Evolutionary conservation across 257 asterid genomes (phyloP), one percentile per base, ranked within the genome.

Genomic region (Gardenia jasminoides): DNA sequence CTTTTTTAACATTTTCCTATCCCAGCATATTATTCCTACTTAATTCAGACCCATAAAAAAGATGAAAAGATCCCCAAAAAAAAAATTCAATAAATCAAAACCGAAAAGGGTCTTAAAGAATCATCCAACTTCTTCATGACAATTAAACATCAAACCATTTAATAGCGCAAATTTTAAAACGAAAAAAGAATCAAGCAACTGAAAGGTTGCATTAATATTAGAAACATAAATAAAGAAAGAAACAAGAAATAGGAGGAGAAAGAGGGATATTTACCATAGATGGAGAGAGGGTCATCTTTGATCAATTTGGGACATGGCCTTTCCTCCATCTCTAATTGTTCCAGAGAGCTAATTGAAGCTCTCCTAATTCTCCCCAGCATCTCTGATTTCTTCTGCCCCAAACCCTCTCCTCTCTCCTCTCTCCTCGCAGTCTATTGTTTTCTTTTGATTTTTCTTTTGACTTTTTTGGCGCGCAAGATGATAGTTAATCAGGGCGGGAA

Each of bases 241-340:
- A 59, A 2, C 15, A 41, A n/a, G 44, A 19, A 26, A 36, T 1
- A 5, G 46, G 10, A 28, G 43, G 7, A 7, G 20, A 30, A 64
- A 70, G 36, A 12, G 0, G 3, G 8, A n/a, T 50, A 6, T 26
- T n/a, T 86, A 93, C 98, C 98, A 56, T 92, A 93, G 26, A 93
- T 84, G 76, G 98, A 93, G 85, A 93, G 92, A 46, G 90, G 84
- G n/a, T 94, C 95, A 80, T 86, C 86, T 80, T 94, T 94, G 85
- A 84, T 85, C 76, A 94, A 70, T 83, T 92, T 94, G 67, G 90
- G 79, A 50, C 88, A 74, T 0, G 86, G 84, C 71, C 92, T 87
- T 85, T 94, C 94, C 86, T 44, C 48, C 48, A 89, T 56, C 85
- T 92, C 97, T 80, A 93, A 71, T 31, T 75, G 83, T 78, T 87